Conservation (phyloP, 768 basidiomycete species). For the button mushroom (Agaricus bisporus) region DNA sequence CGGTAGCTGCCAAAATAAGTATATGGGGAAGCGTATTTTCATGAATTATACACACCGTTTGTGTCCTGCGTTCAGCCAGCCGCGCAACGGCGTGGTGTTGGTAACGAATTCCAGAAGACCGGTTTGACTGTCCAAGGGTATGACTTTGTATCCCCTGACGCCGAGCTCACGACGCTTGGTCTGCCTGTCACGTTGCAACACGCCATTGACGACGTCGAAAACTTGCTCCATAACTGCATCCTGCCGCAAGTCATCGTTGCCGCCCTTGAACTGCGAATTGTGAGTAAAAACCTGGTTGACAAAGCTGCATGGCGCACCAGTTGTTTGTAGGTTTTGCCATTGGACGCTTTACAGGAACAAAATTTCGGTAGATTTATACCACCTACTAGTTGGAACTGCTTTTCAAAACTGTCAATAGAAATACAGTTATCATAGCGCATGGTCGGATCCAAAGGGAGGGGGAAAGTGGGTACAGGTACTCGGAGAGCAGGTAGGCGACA, state of each 20-base stretch:
- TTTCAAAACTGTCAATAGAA: conserved; percentile 62
- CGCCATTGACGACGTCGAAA: conserved; percentile 80
- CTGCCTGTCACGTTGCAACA: conserved; percentile 68
- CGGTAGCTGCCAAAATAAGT: conserved; percentile 48
- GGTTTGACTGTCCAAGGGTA: conserved; percentile 74
- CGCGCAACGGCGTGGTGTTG: conserved; percentile 60
- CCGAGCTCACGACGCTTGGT: conserved; percentile 66
- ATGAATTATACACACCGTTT: conserved; percentile 33
- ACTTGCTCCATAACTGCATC: conserved; percentile 99
- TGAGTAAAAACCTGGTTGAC: neutral
- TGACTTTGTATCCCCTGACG: conserved; percentile 83
- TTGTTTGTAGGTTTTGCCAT: conserved; percentile 67
- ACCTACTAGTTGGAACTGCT: conserved; percentile 57
- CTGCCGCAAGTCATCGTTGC: conserved; percentile 88
- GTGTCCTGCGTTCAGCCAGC: conserved; percentile 65
- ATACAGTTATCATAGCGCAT: conserved; percentile 62
- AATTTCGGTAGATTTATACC: conserved; percentile 86
- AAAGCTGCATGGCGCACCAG: conserved; percentile 46
- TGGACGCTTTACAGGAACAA: conserved; percentile 56
- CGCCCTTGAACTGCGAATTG: conserved; percentile 75
- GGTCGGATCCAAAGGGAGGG: conserved; percentile 64
- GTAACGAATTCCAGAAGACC: conserved; percentile 90
- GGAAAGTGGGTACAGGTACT: conserved; percentile 82
- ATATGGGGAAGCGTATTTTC: neutral
- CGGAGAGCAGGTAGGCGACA: conserved; percentile 42